Base-by-base conservation (phyloP, 306 rosid species). In the Cicer cuneatum region DNA sequence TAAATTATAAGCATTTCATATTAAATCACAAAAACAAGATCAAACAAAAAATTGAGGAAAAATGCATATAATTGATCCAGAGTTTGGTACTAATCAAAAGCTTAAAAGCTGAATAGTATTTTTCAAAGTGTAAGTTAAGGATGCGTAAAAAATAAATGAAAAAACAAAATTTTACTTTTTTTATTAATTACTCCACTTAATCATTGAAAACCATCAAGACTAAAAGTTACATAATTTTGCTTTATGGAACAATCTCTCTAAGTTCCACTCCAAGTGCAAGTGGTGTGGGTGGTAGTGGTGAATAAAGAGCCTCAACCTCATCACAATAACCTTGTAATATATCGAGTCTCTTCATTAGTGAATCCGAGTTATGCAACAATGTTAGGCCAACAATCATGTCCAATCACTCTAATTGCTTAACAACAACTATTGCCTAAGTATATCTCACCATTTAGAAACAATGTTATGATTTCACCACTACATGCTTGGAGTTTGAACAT, bases 321-420 rank as follows among this genome's bases (percentile, higher is more conserved):
- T 85, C 84, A 51, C 93, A 91, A 29, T 84, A 91, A 5, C 85
- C 85, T 47, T 77, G 77, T 1, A 91, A 84, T 2, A 85, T 13
- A 63, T 87, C 21, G 83, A 40, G 83, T 85, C 76, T 89, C 97
- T 74, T 85, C 69, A 0, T 16, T 48, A 15, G 92, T 91, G 53
- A 85, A 82, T 12, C 97, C 97, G 3, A 90, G 72, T 2, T 90
- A 71, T 7, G 70, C 42, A 33, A 89, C 64, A 66, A 91, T 58
- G 29, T 83, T 67, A 1, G 97, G 93, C 97, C 97, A 87, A 46
- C 97, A 91, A 8, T 87, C 84, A 14, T 66, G 90, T 4, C 72
- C 82, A 52, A 91, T 82, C n/a, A 78, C 80, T 43, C 70, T 19
- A 19, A 87, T 84, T 60, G 92, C 89, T 14, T 69, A 63, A 52